Evolutionary conservation across 2,329 filamentous ascomycete genomes (phyloP).

Genomic region (Epichloe baconii): DNA sequence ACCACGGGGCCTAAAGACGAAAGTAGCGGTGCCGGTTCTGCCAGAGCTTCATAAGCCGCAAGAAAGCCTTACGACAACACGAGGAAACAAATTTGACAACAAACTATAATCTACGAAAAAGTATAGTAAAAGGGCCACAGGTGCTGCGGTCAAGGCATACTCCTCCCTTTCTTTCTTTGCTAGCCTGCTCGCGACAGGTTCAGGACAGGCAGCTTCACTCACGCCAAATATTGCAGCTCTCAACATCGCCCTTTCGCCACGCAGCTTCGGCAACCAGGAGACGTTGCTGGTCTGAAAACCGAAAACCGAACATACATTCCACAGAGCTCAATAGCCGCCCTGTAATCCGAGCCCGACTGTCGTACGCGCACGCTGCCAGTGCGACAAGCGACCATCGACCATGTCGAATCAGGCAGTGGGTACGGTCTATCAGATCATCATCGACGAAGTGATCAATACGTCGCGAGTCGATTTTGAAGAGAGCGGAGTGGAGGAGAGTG

Average conservation of each 20-base stretch:
- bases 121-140: not conserved
- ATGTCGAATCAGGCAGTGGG: constrained; percentile 56
- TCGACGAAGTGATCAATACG: constrained; percentile 77
- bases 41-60: not conserved
- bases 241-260: not conserved
- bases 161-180: not conserved
- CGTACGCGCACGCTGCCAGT: constrained; percentile 4
- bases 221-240: not conserved
- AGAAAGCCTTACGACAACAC: not conserved
- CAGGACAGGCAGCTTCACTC: not conserved
- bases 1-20: constrained; percentile 14
- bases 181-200: not conserved
- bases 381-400: constrained; percentile 12
- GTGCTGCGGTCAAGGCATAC: not conserved
- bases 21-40: not conserved
- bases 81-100: not conserved
- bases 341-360: not conserved
- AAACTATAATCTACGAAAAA: not conserved
- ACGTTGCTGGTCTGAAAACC: not conserved
- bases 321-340: not conserved
- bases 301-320: not conserved
- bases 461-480: constrained; percentile 96
- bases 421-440: constrained; percentile 64
- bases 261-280: not conserved
- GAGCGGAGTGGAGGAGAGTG: constrained; percentile 77